Base-by-base conservation (phyloP, 202 grass and related monocot species). In the Bolboschoenoplectus hybrid region DNA sequence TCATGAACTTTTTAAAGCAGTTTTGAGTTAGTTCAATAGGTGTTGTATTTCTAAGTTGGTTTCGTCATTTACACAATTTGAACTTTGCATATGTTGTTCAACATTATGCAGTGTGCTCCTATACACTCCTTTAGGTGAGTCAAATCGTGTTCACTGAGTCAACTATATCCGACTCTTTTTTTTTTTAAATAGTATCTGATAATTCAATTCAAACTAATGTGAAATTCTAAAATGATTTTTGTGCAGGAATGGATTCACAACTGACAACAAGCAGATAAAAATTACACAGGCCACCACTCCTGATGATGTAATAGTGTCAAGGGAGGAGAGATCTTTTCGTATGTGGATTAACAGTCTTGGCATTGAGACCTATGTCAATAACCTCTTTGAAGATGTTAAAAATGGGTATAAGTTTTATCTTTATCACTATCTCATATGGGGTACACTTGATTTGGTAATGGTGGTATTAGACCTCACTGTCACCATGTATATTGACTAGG, bases 271-370 rank as follows among this genome's bases (percentile, higher is more conserved):
- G 87, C 81, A 89, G 85, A 86, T 94, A 69, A 89, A 89, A 75
- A 84, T 96, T 40, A 78, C 92, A 49, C 91, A 92, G 81, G 82
- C 89, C 34, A 86, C 89, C 67, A 87, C 89, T 72, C 89, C 79
- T 63, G 97, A 99, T 86, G 97, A 99, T 89, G 87, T 98, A 89
- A 82, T 93, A 73, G 79, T 98, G 41, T 98, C 93, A 46, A 91
- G 97, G 91, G 97, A 98, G 92, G 97, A 98, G 81, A 96, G 93
- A 83, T 90, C 93, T 81, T 99, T 99, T 60, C 86, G 97, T 49
- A 95, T 99, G 89, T 98, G 97, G 97, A 98, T 98, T 81, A 99
- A 99, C 81, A 99, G 92, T 87, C 93, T 99, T 86, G 97, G 93
- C 13, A 89, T 94, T 45, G 93, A 75, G 39, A 88, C 93, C 80